A percentile compares a stretch with the other conserved stretches of the same genome.
Evolutionary conservation across 257 asterid genomes (phyloP).

Genomic region (Datura wrightii): DNA sequence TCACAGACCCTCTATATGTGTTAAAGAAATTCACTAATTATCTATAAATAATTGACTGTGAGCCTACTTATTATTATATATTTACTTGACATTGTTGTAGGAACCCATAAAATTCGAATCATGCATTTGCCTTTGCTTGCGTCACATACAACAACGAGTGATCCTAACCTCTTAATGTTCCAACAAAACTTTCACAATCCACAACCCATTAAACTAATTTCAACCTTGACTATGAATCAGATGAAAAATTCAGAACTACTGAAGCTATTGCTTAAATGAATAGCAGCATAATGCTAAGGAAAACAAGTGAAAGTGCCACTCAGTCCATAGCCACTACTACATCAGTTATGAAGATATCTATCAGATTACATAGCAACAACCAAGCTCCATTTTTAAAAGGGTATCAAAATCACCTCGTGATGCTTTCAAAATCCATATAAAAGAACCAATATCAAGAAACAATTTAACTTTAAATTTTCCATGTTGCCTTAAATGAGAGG

Average conservation of each 20-base stretch:
- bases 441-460: background rate
- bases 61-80: background rate
- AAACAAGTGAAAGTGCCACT: background rate
- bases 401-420: background rate
- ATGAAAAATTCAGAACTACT: background rate
- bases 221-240: background rate
- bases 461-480: background rate
- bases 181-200: background rate
- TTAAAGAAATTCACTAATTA: background rate
- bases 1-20: background rate
- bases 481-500: background rate
- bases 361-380: background rate
- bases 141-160: background rate
- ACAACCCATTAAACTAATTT: background rate
- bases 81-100: background rate
- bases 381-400: background rate
- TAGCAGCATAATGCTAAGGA: background rate
- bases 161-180: background rate
- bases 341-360: background rate
- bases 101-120: background rate
- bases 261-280: background rate
- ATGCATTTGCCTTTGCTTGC: background rate
- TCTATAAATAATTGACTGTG: background rate
- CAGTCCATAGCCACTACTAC: slow-evolving; percentile 5
- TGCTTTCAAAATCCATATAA: background rate